Conservation (phyloP, 2,329 filamentous ascomycete genomes). For the Pleomassaria siparia region DNA sequence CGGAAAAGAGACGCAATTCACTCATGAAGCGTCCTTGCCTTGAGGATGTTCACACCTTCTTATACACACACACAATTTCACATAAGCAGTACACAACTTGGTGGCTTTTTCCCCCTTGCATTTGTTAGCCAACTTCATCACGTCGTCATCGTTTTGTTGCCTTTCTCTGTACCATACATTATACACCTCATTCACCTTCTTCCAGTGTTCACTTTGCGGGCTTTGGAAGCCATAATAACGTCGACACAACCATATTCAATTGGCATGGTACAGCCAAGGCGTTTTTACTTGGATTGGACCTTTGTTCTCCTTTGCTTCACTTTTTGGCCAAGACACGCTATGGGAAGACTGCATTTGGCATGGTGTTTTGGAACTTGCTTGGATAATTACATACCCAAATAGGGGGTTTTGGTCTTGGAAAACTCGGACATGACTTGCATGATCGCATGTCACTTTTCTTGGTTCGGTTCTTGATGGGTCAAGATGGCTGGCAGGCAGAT, state of each 20-base stretch:
- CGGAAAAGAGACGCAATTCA: constrained; percentile 6
- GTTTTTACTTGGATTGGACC: not conserved
- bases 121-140: constrained; percentile 1
- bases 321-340: too few relatives aligned
- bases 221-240: not conserved
- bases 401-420: too few relatives aligned
- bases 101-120: not conserved
- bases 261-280: not conserved
- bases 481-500: not conserved
- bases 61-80: not conserved
- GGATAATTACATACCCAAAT: too few relatives aligned
- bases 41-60: not conserved
- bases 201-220: not conserved
- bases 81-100: not conserved
- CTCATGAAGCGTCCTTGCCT: constrained; percentile 7
- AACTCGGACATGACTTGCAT: too few relatives aligned
- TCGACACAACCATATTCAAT: not conserved
- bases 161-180: not conserved
- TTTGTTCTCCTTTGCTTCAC: not conserved
- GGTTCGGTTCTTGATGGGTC: not conserved
- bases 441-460: too few relatives aligned
- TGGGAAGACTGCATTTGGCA: too few relatives aligned
- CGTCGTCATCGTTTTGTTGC: not conserved
- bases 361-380: too few relatives aligned
- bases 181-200: not conserved